A percentile compares a stretch with the other conserved stretches of the same genome.
These are phyloP conservation scores for Apiospora saccharicola DNA, from an alignment of 2,329 filamentous ascomycete genomes.

Conservation along the genomic window DNA sequence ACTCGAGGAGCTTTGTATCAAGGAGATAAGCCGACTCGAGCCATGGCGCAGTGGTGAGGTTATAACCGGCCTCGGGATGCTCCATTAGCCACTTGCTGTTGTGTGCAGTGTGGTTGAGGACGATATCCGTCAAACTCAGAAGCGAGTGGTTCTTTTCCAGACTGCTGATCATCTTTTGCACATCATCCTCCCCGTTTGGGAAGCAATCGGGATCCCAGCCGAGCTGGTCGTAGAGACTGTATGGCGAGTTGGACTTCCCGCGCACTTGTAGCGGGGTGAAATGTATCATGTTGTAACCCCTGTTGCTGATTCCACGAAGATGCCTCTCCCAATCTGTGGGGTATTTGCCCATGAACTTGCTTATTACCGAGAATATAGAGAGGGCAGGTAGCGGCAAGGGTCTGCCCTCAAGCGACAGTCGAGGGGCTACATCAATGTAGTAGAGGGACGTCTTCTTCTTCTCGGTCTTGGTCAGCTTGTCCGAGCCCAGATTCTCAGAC, in stretches of 20 bases:
- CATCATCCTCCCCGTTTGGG: constrained; percentile 83
- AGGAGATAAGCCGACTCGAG: constrained; percentile 69
- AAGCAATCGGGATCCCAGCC: constrained; percentile 85
- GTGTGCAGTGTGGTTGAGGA: constrained; percentile 96
- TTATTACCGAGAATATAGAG: constrained; percentile 91
- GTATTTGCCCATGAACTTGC: constrained; percentile 97
- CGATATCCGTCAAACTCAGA: constrained; percentile 91
- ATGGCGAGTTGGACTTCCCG: constrained; percentile 92
- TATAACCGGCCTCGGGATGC: constrained; percentile 96
- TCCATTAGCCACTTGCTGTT: constrained; percentile 94
- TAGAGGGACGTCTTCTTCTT: constrained; percentile 77
- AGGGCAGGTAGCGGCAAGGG: constrained; percentile 85
- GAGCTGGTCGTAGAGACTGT: constrained; percentile 94
- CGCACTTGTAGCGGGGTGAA: constrained; percentile 93
- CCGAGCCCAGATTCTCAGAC: constrained; percentile 60
- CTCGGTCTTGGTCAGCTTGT: constrained; percentile 55
- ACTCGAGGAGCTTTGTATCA: constrained; percentile 70
- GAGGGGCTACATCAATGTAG: constrained; percentile 94
- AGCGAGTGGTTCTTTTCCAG: constrained; percentile 87
- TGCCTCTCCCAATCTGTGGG: constrained; percentile 91
- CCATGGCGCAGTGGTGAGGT: constrained; percentile 86
- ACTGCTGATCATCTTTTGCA: constrained; percentile 76
- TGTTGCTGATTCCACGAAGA: constrained; percentile 83
- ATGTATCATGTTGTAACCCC: constrained; percentile 99
- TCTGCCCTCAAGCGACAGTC: constrained; percentile 75